Evolutionary conservation across 2,329 filamentous ascomycete species (phyloP).

Genomic region (Didymella arachidicola): DNA sequence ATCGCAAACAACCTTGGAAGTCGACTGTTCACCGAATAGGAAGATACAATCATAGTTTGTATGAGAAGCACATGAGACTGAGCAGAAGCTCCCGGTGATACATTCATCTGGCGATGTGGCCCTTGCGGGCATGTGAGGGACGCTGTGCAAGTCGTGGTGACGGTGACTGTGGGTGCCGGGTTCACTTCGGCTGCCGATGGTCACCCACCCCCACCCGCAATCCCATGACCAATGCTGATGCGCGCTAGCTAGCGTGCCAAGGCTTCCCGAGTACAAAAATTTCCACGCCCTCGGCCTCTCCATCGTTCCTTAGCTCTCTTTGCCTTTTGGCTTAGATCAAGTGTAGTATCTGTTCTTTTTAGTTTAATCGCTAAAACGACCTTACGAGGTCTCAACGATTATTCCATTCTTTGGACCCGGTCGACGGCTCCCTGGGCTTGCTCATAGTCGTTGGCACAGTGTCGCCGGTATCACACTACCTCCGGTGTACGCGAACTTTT

Average conservation of each 20-base stretch:
- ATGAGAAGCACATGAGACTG: not conserved
- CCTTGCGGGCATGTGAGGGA: not conserved
- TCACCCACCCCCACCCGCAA: too few relatives aligned
- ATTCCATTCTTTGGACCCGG: slow-evolving; percentile 28
- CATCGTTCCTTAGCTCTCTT: slow-evolving; percentile 18
- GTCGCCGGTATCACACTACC: slow-evolving; percentile 34
- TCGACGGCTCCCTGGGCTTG: slow-evolving; percentile 28
- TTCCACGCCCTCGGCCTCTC: slow-evolving; percentile 2
- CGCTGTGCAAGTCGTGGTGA: not conserved
- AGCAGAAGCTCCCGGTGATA: not conserved
- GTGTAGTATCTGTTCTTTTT: slow-evolving; percentile 17
- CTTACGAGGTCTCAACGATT: slow-evolving; percentile 3
- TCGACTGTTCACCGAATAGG: too few relatives aligned
- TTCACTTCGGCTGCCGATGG: not conserved
- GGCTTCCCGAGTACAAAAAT: not conserved
- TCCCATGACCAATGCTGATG: too few relatives aligned
- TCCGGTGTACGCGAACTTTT: slow-evolving; percentile 52
- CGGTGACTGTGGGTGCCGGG: not conserved
- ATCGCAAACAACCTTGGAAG: too few relatives aligned
- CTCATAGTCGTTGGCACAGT: slow-evolving; percentile 30
- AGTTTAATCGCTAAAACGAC: slow-evolving; percentile 19
- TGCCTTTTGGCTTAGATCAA: slow-evolving; percentile 25
- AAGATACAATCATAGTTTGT: too few relatives aligned
- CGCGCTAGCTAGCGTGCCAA: not conserved
- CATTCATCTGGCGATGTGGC: not conserved